Evolutionary conservation across 352 stramenopile genomes (phyloP).

Genomic region (Peronospora tabacina): DNA sequence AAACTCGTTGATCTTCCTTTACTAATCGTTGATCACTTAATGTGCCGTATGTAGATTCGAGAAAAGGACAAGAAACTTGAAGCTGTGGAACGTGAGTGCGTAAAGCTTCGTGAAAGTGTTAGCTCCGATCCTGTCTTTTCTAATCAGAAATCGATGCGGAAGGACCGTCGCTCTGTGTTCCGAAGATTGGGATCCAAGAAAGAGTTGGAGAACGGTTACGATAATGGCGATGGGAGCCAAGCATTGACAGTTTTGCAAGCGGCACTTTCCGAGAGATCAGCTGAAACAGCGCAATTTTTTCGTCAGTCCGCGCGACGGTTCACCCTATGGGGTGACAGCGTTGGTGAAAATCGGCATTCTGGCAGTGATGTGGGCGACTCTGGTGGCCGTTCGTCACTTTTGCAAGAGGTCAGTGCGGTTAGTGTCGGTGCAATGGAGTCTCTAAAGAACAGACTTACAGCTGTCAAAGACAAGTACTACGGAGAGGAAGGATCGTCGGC

Average conservation of each 20-base stretch:
- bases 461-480: conserved; percentile 82
- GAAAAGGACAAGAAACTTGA: conserved; percentile 84
- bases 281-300: conserved; percentile 71
- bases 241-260: conserved; percentile 45
- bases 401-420: conserved; percentile 55
- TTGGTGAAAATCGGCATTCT: conserved; percentile 44
- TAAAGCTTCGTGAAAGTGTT: conserved; percentile 57
- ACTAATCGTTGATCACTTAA: conserved; percentile 4
- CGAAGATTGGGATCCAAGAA: conserved; percentile 75
- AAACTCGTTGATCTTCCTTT: not conserved
- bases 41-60: conserved; percentile 34
- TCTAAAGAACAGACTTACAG: conserved; percentile 59
- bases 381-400: conserved; percentile 44
- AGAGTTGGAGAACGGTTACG: conserved; percentile 33
- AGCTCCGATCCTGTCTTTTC: conserved; percentile 25
- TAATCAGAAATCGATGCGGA: conserved; percentile 32
- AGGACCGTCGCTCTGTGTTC: conserved; percentile 54
- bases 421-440: conserved; percentile 58
- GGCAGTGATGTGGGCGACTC: conserved; percentile 40
- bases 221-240: conserved; percentile 38
- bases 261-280: conserved; percentile 60
- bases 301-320: conserved; percentile 64
- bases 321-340: conserved; percentile 50
- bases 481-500: conserved; percentile 30
- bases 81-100: conserved; percentile 56